Evolutionary conservation across 2,329 filamentous ascomycete genomes (phyloP), one percentile per base, ranked within the genome.

Genomic region (Ceratocystis lukuohia): DNA sequence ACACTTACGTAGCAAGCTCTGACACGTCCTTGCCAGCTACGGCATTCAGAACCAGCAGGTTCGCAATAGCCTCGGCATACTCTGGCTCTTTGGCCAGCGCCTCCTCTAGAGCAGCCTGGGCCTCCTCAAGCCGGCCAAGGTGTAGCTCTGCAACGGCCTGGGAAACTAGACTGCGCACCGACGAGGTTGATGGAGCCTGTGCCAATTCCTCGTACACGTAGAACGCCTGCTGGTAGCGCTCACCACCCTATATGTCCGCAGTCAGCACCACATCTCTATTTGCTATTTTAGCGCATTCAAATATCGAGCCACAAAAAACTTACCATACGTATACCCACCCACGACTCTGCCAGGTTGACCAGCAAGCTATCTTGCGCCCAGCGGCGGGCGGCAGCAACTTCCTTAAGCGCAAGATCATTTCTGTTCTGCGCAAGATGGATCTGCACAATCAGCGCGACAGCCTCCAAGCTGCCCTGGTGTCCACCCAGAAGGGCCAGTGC

Each of bases 131-230:
- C 62, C 94, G 85, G 63, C 91, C 92, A 33, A 97, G 85, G 74
- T 97, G 94, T 65, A 97, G 79, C 76, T 99, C 93, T 28, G 90
- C 88, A 30, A 97, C 85, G 30, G 92, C 93, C 78, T 97, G 94
- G 22, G 90, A 87, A 68, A 96, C 85, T 66, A 96, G 83, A 20
- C 85, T 88, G 70, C 86, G 81, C 64, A 87, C 81, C 17, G 89
- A 89, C 62, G 90, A 86, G 20, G 89, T 91, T 41, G 89, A 86
- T 1, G 91, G 88, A 33, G 89, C 87, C 74, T 96, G 90, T 3
- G 94, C 93, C 62, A 97, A 84, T 76, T 99, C 94, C 77, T 97
- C 93, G 73, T 91, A 97, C 69, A 97, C 93, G 80, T 99, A 97
- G 77, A 96, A 97, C 20, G 93, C 88, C 73, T 94, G 89, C 74